Conservation (phyloP, 2,329 filamentous ascomycete genomes). For the Hysterium pulicare region DNA sequence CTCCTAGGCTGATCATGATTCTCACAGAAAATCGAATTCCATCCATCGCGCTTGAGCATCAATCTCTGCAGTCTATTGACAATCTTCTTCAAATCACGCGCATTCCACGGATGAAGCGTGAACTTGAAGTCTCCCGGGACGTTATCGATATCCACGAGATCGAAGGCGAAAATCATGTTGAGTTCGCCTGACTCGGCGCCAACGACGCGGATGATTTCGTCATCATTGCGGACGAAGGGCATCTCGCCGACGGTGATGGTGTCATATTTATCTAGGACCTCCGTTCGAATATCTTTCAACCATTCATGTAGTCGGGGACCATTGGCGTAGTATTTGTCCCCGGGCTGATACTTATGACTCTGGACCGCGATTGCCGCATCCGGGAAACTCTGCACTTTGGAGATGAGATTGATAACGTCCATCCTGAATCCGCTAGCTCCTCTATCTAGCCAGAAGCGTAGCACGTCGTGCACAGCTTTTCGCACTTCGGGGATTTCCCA, state of each 20-base stretch:
- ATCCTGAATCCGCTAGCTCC: constrained; percentile 47
- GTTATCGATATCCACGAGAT: constrained; percentile 39
- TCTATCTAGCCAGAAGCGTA: constrained; percentile 48
- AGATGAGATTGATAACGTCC: constrained; percentile 50
- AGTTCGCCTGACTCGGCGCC: constrained; percentile 50
- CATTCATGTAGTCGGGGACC: constrained; percentile 59
- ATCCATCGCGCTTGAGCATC: constrained; percentile 35
- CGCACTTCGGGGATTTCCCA: constrained; percentile 71
- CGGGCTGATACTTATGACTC: constrained; percentile 45
- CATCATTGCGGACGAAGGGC: constrained; percentile 50
- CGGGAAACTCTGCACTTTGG: constrained; percentile 41
- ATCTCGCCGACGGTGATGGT: constrained; percentile 57
- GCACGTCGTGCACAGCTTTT: constrained; percentile 61
- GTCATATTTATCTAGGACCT: constrained; percentile 54
- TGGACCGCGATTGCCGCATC: constrained; percentile 43
- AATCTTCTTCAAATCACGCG: constrained; percentile 31
- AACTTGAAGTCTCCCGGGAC: constrained; percentile 36
- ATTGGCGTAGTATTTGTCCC: constrained; percentile 52
- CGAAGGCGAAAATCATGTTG: constrained; percentile 64
- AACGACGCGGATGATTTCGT: constrained; percentile 48
- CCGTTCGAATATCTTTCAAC: constrained; percentile 51
- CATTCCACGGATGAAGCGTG: constrained; percentile 32
- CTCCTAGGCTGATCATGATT: constrained; percentile 54
- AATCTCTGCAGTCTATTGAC: constrained; percentile 32
- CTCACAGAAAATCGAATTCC: constrained; percentile 53